These are phyloP conservation scores for Imleria badia DNA, from an alignment of 768 basidiomycete species.

Conservation along the genomic window DNA sequence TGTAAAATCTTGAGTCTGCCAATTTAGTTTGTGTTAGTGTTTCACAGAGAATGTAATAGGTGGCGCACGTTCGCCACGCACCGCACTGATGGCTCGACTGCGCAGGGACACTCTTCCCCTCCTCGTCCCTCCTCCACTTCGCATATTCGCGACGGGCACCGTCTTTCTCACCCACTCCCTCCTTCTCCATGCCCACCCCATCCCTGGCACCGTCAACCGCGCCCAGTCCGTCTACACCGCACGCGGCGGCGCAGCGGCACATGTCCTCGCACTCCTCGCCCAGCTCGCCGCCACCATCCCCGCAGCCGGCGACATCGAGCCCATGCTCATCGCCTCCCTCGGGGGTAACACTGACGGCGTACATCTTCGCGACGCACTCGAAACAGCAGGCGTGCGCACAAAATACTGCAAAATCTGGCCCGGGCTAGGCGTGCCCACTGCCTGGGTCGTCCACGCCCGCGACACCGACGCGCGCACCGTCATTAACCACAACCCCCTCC, in stretches of 20 bases:
- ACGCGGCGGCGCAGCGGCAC: conserved; percentile 73
- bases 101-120: conserved; percentile 24
- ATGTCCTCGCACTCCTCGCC: conserved; percentile 66
- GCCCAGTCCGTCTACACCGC: conserved; percentile 68
- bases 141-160: conserved; percentile 77
- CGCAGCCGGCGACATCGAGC: conserved; percentile 34
- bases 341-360: conserved; percentile 70
- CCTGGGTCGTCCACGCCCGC: conserved; percentile 82
- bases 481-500: conserved; percentile 85
- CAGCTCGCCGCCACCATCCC: conserved; percentile 51
- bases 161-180: conserved; percentile 79
- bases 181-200: conserved; percentile 57
- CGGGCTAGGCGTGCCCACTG: conserved; percentile 69
- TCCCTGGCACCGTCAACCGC: conserved; percentile 56
- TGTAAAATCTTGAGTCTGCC: neutral
- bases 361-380: conserved; percentile 62
- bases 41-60: too few species aligned
- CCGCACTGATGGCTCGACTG: conserved; percentile 28
- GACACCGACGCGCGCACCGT: conserved; percentile 62
- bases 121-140: conserved; percentile 37
- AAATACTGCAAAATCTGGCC: conserved; percentile 74
- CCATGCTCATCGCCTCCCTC: conserved; percentile 71
- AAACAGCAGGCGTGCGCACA: conserved; percentile 65
- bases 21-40: too few species aligned
- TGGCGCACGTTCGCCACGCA: neutral